Base-by-base conservation (phyloP, 495 filamentous ascomycete genomes). In the Aspergillus taichungensis region DNA sequence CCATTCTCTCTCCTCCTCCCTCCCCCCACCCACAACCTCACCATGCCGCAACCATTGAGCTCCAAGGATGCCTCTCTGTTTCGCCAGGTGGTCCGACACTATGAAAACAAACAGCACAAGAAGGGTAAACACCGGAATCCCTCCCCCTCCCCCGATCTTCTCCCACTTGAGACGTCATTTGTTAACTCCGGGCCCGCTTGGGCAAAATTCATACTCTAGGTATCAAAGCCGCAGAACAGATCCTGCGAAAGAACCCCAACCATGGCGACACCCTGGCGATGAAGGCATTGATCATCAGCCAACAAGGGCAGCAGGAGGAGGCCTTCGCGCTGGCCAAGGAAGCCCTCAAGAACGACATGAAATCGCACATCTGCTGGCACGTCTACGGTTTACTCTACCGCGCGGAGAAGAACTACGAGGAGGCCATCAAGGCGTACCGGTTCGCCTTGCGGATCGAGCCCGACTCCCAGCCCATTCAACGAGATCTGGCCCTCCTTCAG, bases 201-300 rank as follows among this genome's bases (percentile, higher is more conserved):
- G 18, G 18, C 18, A 24, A 24, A 24, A 24, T 2, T 54, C 44
- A 43, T 53, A 36, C 10, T 38, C 52, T 46, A 86, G 88, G 87
- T 64, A 75, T 96, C 59, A 95, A 94, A 67, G 80, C 85, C 30
- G 88, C 89, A 50, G 87, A 98, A 56, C 89, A 95, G 69, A 90
- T 99, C 57, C 79, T 99, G 42, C 80, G 81, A 55, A 95, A 92
- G 63, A 82, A 86, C 65, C 89, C 91, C 38, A 90, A 89, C 51
- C 92, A 99, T 83, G 92, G 88, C 52, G 92, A 99, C 67, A 99
- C 92, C 10, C 82, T 92, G 67, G 94, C 92, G 30, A 97, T 99
- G 92, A 97, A 96, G 71, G 94, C 90, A 41, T 75, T 99, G 34
- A 95, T 96, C 50, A 85, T 94, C 68, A 97, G 94, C 63, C 81